Evolutionary conservation across 768 basidiomycete genomes (phyloP).

Genomic region (Boletus insuetus): DNA sequence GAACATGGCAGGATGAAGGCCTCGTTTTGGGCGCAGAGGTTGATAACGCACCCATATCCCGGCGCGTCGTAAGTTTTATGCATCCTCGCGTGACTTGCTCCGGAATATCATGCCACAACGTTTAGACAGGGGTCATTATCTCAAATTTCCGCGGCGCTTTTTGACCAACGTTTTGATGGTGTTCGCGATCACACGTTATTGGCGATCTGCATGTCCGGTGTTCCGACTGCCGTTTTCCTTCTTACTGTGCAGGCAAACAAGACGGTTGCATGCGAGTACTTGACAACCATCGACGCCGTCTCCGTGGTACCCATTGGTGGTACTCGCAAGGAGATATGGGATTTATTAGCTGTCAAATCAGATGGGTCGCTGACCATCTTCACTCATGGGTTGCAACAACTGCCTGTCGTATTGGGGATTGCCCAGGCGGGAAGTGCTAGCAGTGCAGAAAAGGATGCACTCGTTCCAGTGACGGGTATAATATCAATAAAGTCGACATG

Average conservation of each 20-base stretch:
- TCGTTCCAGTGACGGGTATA: constrained; percentile 32
- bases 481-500: constrained; percentile 47
- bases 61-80: constrained; percentile 47
- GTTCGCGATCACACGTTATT: constrained; percentile 48
- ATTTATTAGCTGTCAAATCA: constrained; percentile 65
- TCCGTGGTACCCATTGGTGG: constrained; percentile 58
- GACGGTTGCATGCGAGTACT: constrained; percentile 39
- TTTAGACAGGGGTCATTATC: constrained; percentile 15
- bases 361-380: constrained; percentile 53
- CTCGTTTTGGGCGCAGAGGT: constrained; percentile 68
- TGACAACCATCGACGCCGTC: constrained; percentile 42
- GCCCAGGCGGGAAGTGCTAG: constrained; percentile 9
- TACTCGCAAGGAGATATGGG: constrained; percentile 61
- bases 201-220: constrained; percentile 52
- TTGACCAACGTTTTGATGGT: constrained; percentile 67
- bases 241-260: constrained; percentile 41
- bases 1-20: constrained; percentile 69
- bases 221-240: constrained; percentile 45
- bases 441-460: background rate
- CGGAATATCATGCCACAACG: background rate
- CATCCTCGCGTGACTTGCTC: background rate
- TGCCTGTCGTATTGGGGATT: constrained; percentile 36
- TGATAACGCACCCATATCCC: constrained; percentile 49
- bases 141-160: constrained; percentile 53
- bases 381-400: constrained; percentile 55